These are phyloP conservation scores for Microdochium trichocladiopsis DNA, from an alignment of 2,329 filamentous ascomycete species.

Conservation along the genomic window DNA sequence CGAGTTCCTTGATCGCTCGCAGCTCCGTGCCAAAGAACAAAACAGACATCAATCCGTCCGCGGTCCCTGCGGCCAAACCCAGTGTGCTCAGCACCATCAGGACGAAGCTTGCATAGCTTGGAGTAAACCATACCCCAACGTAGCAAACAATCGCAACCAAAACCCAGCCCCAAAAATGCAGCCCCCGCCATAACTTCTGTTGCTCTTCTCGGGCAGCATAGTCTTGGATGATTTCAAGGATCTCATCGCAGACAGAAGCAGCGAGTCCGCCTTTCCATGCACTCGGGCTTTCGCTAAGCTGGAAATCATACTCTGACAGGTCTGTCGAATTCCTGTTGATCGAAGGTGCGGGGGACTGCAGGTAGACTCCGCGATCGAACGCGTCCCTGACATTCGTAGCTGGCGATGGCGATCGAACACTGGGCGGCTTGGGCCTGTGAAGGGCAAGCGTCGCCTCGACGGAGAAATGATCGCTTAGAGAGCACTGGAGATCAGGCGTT, in stretches of 20 bases:
- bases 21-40: constrained; percentile 84
- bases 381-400: not conserved
- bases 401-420: not conserved
- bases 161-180: constrained; percentile 66
- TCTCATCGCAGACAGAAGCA: constrained; percentile 57
- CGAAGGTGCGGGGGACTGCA: constrained; percentile 27
- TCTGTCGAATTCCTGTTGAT: not conserved
- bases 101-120: constrained; percentile 68
- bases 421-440: constrained; percentile 21
- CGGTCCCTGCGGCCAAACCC: constrained; percentile 64
- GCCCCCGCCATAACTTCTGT: constrained; percentile 65
- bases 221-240: constrained; percentile 60
- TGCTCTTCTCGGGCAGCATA: constrained; percentile 65
- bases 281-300: constrained; percentile 11
- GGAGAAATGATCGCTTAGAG: constrained; percentile 90
- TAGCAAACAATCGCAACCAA: constrained; percentile 66
- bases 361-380: constrained; percentile 19
- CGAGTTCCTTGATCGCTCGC: constrained; percentile 78
- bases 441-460: constrained; percentile 70
- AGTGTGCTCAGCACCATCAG: constrained; percentile 76
- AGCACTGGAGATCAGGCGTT: constrained; percentile 75
- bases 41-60: constrained; percentile 81
- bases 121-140: constrained; percentile 80
- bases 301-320: constrained; percentile 21
- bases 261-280: constrained; percentile 23